These are phyloP conservation scores for Cokeromyces recurvatus DNA, from an alignment of 371 early-diverging fungal genomes.

Conservation along the genomic window DNA sequence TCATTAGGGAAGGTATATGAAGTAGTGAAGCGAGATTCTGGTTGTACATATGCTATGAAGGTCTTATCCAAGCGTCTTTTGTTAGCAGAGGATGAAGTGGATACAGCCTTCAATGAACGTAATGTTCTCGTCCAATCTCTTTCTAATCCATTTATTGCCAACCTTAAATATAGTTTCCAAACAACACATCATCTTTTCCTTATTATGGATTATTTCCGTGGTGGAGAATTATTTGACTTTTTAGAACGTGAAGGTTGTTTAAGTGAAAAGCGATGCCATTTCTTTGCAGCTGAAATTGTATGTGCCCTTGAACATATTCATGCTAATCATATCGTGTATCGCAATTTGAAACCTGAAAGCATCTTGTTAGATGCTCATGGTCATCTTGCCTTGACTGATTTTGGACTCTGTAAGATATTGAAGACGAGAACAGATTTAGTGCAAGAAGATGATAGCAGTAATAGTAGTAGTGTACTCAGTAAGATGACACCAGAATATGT, in stretches of 20 bases:
- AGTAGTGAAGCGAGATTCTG: constrained; percentile 33
- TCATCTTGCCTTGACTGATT: constrained; percentile 97
- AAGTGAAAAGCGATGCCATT: constrained; percentile 55
- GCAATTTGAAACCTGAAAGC: constrained; percentile 91
- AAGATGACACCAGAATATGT: constrained; percentile 97
- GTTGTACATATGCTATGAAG: constrained; percentile 81
- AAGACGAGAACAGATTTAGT: constrained; percentile 77
- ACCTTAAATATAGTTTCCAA: constrained; percentile 87
- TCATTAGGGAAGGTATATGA: constrained; percentile 65
- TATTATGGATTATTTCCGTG: constrained; percentile 94
- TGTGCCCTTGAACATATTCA: constrained; percentile 72
- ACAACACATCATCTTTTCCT: constrained; percentile 83
- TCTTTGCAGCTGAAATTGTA: constrained; percentile 72
- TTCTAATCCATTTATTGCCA: constrained; percentile 87
- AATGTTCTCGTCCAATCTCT: constrained; percentile 70
- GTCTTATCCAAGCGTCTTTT: constrained; percentile 87
- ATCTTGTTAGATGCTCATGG: constrained; percentile 81
- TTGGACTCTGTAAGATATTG: constrained; percentile 96
- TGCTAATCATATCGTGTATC: constrained; percentile 48
- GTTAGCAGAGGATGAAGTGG: constrained; percentile 88
- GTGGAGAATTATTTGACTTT: constrained; percentile 88
- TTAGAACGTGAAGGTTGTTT: constrained; percentile 62
- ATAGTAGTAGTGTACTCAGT: too few species aligned
- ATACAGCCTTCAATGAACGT: constrained; percentile 83
- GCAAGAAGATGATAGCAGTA: too few species aligned